These are phyloP conservation scores for Ustilago xerochloae DNA, from an alignment of 1,284 basidiomycete species.

Conservation along the genomic window DNA sequence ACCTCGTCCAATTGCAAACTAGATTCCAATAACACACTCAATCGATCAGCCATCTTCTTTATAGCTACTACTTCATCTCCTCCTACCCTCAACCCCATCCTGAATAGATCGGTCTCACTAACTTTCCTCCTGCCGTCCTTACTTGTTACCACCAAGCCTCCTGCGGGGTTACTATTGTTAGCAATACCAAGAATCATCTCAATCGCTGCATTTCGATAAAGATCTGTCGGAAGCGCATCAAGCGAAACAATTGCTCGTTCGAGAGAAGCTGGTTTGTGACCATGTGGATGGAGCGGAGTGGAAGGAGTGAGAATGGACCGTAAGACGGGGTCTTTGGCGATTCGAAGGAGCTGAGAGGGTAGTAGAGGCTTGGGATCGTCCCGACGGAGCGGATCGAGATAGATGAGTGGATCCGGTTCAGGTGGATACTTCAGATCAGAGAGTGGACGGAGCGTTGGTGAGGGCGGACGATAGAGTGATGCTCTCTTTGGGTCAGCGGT, in stretches of 20 bases:
- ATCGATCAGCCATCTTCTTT: constrained; percentile 57
- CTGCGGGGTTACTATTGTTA: constrained; percentile 27
- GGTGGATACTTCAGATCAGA: constrained; percentile 57
- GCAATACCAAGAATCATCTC: constrained; percentile 66
- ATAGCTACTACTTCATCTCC: constrained; percentile 57
- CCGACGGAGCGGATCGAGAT: constrained; percentile 63
- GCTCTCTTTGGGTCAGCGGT: not conserved
- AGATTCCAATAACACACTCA: constrained; percentile 49
- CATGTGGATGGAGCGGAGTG: constrained; percentile 41
- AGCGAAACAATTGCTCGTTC: constrained; percentile 59
- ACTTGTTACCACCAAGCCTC: constrained; percentile 11
- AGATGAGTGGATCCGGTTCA: constrained; percentile 65
- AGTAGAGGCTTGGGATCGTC: constrained; percentile 64
- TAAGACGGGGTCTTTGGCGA: constrained; percentile 57
- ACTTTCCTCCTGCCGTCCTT: constrained; percentile 48
- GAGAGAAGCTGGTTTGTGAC: constrained; percentile 42
- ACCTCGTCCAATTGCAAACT: constrained; percentile 46
- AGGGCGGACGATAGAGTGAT: constrained; percentile 42
- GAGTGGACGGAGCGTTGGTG: constrained; percentile 55
- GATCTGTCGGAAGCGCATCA: constrained; percentile 58
- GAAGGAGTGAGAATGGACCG: constrained; percentile 54
- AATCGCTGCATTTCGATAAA: constrained; percentile 61
- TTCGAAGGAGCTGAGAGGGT: constrained; percentile 49
- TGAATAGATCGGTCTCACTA: constrained; percentile 64
- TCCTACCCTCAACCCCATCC: constrained; percentile 62